Conservation (phyloP, 2,329 filamentous ascomycete species). For the Fusarium nurragi region DNA sequence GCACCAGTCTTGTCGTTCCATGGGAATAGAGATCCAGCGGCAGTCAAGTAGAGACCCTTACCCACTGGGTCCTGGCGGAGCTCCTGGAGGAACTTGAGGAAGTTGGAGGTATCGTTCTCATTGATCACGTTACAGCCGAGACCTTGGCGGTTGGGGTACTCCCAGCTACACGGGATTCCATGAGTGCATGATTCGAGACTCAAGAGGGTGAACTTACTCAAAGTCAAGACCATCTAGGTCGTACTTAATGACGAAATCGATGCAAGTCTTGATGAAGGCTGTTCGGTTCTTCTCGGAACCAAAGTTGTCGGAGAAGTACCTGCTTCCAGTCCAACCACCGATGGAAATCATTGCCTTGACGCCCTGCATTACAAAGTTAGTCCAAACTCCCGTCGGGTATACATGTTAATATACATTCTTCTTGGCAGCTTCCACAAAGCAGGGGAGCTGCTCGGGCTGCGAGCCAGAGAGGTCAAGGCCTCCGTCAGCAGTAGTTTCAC, state of each 20-base stretch:
- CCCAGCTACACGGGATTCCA: conserved; percentile 20
- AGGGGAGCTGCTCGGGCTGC: conserved; percentile 18
- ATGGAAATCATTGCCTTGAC: conserved; percentile 35
- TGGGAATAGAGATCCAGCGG: conserved; percentile 31
- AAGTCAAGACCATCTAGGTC: conserved; percentile 33
- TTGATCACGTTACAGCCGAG: conserved; percentile 40
- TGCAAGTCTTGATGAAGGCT: conserved; percentile 14
- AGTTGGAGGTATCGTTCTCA: conserved; percentile 30
- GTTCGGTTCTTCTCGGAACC: conserved; percentile 35
- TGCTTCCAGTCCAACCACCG: conserved; percentile 35
- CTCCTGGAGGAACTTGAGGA: conserved; percentile 33
- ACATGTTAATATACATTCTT: conserved; percentile 12
- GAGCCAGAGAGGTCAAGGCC: conserved; percentile 20
- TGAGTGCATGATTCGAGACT: background rate
- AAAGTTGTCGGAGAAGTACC: conserved; percentile 27
- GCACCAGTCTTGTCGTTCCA: conserved; percentile 30
- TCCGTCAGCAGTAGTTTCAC: conserved; percentile 29
- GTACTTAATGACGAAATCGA: conserved; percentile 28
- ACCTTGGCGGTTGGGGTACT: conserved; percentile 37
- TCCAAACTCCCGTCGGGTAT: background rate
- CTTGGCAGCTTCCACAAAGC: conserved; percentile 31
- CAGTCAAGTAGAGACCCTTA: conserved; percentile 24
- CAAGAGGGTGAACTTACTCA: conserved; percentile 12
- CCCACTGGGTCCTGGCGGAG: conserved; percentile 28
- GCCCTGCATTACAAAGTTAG: conserved; percentile 2